phyloP scores from a whole-genome alignment of 139 green algal genomes.

The Auxenochlorella pyrenoidosa region DNA sequence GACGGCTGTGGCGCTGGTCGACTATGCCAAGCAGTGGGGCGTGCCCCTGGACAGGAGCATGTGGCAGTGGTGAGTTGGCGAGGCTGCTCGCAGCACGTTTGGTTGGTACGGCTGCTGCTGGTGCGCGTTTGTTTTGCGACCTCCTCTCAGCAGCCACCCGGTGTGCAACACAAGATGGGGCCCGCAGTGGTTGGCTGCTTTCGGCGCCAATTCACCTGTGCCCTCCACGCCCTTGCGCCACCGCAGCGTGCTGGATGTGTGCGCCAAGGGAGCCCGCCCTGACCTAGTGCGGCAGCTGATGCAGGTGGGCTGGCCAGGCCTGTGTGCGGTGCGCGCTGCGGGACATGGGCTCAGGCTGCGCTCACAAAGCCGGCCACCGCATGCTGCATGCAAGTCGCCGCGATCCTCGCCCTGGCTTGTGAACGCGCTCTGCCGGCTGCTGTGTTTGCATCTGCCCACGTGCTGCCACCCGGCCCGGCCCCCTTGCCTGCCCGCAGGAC shows the following conservation, averaged over 20 bases:
- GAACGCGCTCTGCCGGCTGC: too few relatives aligned
- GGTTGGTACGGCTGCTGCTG: background rate
- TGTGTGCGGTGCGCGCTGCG: too few relatives aligned
- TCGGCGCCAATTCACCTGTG: too few relatives aligned
- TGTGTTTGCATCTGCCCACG: background rate
- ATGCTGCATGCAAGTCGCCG: too few relatives aligned
- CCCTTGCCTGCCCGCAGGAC: background rate
- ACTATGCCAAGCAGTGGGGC: background rate
- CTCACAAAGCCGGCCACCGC: too few relatives aligned
- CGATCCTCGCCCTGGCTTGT: too few relatives aligned
- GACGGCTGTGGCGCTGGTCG: background rate
- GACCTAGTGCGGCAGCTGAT: constrained; percentile 2
- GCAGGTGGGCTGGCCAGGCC: background rate
- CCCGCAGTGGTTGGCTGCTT: too few relatives aligned
- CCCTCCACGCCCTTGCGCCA: too few relatives aligned
- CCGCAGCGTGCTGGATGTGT: constrained; percentile 27
- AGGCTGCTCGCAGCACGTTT: background rate
- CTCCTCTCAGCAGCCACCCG: too few relatives aligned
- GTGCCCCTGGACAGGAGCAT: constrained; percentile 17
- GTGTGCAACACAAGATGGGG: too few relatives aligned
- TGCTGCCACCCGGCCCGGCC: background rate
- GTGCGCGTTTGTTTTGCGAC: background rate
- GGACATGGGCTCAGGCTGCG: too few relatives aligned
- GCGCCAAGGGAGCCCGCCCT: background rate
- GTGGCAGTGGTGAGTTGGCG: constrained; percentile 17